Base-by-base conservation (phyloP, 2,329 filamentous ascomycete species). In the Sclerotinia spermophila region DNA sequence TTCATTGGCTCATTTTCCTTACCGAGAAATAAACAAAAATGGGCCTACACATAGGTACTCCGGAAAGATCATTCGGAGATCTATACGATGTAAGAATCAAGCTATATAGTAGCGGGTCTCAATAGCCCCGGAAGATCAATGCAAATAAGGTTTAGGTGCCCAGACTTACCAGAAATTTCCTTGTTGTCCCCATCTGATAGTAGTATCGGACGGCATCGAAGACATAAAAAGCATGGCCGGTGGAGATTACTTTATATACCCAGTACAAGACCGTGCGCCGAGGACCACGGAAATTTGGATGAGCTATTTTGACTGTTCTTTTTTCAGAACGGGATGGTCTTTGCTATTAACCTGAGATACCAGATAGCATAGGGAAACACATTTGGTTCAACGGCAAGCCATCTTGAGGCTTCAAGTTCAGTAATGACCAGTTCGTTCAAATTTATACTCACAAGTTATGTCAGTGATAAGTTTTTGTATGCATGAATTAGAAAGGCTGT, bases 241-340 rank as follows among this genome's bases (percentile, higher is more conserved):
- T 65, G 44, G 61, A 65, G 61, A 65, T 24, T 51, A 51, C 61
- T 65, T 40, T 51, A 53, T 53, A n/a, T n/a, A n/a, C n/a, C 24
- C 61, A 51, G 27, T 53, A 65, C 61, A 65, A 30, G 45, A 38
- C 30, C 44, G 44, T 65, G 61, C 59, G 33, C 33, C 30, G 24
- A 35, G 33, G 30, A 38, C 17, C 35, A 35, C 44, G 30, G 33
- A 51, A 65, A 65, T 51, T 51, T 51, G 24, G 61, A 51, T 38
- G 33, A n/a, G 8, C 33, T 65, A 51, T 38, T 65, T 65, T 48
- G 61, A 64, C 15, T 38, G 7, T 45, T 35, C 21, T 64, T 48
- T 35, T 24, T 35, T 35, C 27, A 24, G n/a, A 21, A 48, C 13
- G 42, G 30, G 21, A 45, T 64, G 21, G 42, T 48, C 60, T 33